Evolutionary conservation across 768 basidiomycete species (phyloP), one percentile per base, ranked within the genome.

Genomic region (Mycena metata): DNA sequence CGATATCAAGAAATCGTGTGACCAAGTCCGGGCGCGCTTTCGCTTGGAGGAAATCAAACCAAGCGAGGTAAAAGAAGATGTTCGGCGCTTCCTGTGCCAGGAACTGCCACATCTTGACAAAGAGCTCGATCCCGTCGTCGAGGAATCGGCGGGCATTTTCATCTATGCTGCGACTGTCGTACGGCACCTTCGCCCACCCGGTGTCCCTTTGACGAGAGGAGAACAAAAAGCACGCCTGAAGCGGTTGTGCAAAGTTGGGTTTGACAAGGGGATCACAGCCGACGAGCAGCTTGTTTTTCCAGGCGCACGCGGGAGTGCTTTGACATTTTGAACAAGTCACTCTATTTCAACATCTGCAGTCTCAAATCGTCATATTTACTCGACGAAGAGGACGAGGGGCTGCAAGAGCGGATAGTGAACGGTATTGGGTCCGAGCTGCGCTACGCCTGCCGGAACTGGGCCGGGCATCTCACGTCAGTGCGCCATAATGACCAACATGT

Each of bases 361-460:
- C 45, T 66, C 13, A 26, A 39, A 33, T 66, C 64, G 17, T 66
- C 64, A 16, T 66, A 59, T 43, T 23, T 59, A 24, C 30, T 42
- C 24, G 47, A 66, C 49, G 43, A 57, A 15, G 64, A 66, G 35
- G 64, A n/a, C 30, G 30, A 47, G 10, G 56, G 45, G 21, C 50
- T 66, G 15, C 24, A 23, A 45, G 42, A 47, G 33, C 61, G 50
- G 26, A 49, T 45, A 45, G 45, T 15, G 26, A 21, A 12, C 8
- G 39, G 49, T 50, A 50, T 64, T 42, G 54, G 50, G 41, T 21
- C 33, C 19, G 36, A 52, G 23, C 24, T 64, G 35, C 36, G 30
- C 36, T 66, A 66, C 36, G 39, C 64, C 12, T 66, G 64, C 45
- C 55, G 52, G 33, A 19, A 66, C 56, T 66, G 64, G 64, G 64